These are phyloP conservation scores for Solanum ahanhuiri DNA, from an alignment of 257 asterid genomes.

Conservation along the genomic window DNA sequence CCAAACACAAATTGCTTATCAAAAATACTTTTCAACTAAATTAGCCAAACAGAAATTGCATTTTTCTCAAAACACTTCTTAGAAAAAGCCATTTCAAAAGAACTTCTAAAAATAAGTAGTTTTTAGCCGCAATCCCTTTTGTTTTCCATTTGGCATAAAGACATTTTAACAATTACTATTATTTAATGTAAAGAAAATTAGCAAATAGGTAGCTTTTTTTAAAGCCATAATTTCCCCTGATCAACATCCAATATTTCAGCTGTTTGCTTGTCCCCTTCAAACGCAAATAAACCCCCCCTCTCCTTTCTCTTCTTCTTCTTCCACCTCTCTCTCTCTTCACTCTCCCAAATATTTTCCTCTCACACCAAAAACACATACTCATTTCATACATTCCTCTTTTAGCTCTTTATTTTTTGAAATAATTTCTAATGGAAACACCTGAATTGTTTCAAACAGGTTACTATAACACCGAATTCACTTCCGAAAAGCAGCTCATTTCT, in stretches of 20 bases:
- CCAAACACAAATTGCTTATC: too few relatives aligned
- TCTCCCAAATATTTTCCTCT: constrained; percentile 7
- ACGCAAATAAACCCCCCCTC: constrained; percentile 58
- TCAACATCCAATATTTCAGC: constrained; percentile 52
- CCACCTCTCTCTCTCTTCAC: neutral
- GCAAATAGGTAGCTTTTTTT: constrained; percentile 17
- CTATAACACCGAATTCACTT: constrained; percentile 24
- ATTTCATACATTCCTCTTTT: neutral
- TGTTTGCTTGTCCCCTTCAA: constrained; percentile 35
- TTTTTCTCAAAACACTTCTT: too few relatives aligned
- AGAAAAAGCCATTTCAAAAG: fast-evolving
- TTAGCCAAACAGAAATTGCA: too few relatives aligned
- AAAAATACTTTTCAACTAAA: too few relatives aligned
- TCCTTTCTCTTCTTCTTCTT: constrained; percentile 1
- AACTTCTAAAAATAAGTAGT: too few relatives aligned
- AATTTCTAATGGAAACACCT: constrained; percentile 37
- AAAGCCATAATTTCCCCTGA: constrained; percentile 58
- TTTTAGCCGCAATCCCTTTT: neutral
- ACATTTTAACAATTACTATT: neutral
- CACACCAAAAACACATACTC: constrained; percentile 9
- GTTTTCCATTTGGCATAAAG: neutral
- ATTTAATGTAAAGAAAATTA: constrained; percentile 12
- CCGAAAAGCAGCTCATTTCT: constrained; percentile 20
- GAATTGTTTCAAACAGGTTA: constrained; percentile 35
- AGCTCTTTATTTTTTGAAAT: neutral